phyloP scores from a whole-genome alignment of 257 asterid genomes.

The Petrea volubilis region DNA sequence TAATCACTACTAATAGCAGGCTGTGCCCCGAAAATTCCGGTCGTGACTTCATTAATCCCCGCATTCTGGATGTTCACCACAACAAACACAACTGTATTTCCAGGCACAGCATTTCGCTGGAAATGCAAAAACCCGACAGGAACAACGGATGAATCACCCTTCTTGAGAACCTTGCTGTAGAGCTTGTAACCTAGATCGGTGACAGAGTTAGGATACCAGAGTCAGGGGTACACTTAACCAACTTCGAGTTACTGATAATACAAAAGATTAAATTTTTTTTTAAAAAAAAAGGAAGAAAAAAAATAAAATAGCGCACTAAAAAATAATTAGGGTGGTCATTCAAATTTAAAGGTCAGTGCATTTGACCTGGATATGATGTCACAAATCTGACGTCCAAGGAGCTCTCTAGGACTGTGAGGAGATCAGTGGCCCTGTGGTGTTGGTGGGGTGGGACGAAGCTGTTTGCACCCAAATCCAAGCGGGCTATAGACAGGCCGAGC shows the following conservation, averaged over 20 bases:
- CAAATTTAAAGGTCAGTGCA: too few relatives aligned
- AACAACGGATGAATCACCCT: constrained; percentile 24
- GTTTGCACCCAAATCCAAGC: constrained; percentile 17
- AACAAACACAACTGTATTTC: background rate
- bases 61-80: constrained; percentile 18
- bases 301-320: too few relatives aligned
- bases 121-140: constrained; percentile 32
- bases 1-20: background rate
- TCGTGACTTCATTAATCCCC: background rate
- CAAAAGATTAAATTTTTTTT: too few relatives aligned
- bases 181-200: background rate
- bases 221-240: too few relatives aligned
- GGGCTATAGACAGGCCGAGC: constrained; percentile 26
- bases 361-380: constrained; percentile 23
- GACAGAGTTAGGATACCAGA: too few relatives aligned
- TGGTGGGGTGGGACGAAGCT: constrained; percentile 28
- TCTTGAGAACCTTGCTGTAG: background rate
- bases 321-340: too few relatives aligned
- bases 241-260: too few relatives aligned
- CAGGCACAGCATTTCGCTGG: constrained; percentile 17
- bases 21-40: background rate
- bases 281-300: too few relatives aligned
- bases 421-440: constrained; percentile 24
- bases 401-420: constrained; percentile 22
- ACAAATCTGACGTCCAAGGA: constrained; percentile 26